Evolutionary conservation across 176 grass and related monocot genomes (phyloP), one percentile per base, ranked within the genome.

Genomic region (Ensete ventricosum): DNA sequence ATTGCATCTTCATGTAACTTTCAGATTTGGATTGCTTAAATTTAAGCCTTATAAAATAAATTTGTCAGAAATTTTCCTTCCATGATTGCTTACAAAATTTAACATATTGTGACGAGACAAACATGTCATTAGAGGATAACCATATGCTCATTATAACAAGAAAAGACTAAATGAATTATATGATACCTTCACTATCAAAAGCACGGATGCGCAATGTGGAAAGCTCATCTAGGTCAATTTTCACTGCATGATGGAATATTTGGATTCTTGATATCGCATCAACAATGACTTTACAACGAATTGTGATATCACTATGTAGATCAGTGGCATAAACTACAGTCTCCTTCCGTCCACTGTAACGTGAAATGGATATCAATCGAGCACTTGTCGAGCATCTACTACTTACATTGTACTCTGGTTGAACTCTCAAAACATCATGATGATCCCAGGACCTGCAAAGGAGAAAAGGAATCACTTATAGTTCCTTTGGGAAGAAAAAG

Each of bases 321-420:
- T 97, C 94, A 52, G 90, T 93, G 64, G 94, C 94, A 65, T 97
- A 93, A 71, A 97, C 84, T 87, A 90, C 90, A 62, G 94, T 97
- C 82, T 97, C 94, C 81, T 82, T 97, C n/a, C 90, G 66, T 7
- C 94, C 94, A 1, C 5, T 80, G 78, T 91, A 97, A 73, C 81
- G 88, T 9, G 94, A 82, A 81, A 93, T 84, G 21, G 94, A 97
- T 77, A 85, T 67, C 67, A 97, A 74, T 12, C 85, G 85, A 70
- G 90, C 90, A 50, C 90, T 93, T 43, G 94, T 97, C 1, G 94
- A 97, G 72, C 94, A 97, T 67, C 82, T 81, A 73, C 88, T 97
- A 54, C 81, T 91, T 55, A 82, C 71, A 74, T 93, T 93, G 75
- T 90, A 97, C 88, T 97, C 94, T 11, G 94, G 90, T 79, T 83